Base-by-base conservation (phyloP, 2,329 filamentous ascomycete genomes). In the Colletotrichum coccodes region DNA sequence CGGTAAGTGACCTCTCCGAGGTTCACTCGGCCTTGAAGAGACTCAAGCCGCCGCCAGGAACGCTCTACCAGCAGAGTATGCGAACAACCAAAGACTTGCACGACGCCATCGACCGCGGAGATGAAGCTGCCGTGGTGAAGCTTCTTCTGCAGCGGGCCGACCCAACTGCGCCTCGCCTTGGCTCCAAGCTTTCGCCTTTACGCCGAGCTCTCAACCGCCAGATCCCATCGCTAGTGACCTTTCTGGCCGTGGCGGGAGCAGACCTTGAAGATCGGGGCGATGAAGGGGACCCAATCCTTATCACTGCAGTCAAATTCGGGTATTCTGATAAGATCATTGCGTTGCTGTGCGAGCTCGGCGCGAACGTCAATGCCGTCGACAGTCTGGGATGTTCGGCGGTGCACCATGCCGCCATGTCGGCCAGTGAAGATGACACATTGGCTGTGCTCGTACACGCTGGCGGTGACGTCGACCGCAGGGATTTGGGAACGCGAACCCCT, bases 291-390 rank as follows among this genome's bases (percentile, higher is more conserved):
- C 70, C 74, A 9, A 69, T 71, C 9, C 59, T 76, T 1, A 74
- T 74, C 49, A 68, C 71, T 18, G 72, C 67, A 21, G 58, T 72
- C 34, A 65, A 63, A 30, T 62, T 60, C 36, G 50, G 56, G 7
- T 73, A 75, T 34, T 69, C 73, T 6, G 70, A 70, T 30, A 72
- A 74, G 38, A 72, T 74, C 46, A 60, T 72, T 34, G 60, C 71
- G 6, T 53, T 74, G 4, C 60, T 75, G 36, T 75, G 73, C 56
- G 73, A 75, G 42, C 68, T 75, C 12, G 72, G 73, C 8, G 74
- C 74, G 6, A 26, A 52, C 11, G 32, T 70, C n/a, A 61, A 73
- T 28, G 73, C 73, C 14, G 60, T 70, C 7, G 74, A 75, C 64
- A 54, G 36, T 32, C n/a, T 66, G 26, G 74, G 74, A 3, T 66